phyloP scores from a whole-genome alignment of 2,329 filamentous ascomycete species.

The Venturiaceae sp. region DNA sequence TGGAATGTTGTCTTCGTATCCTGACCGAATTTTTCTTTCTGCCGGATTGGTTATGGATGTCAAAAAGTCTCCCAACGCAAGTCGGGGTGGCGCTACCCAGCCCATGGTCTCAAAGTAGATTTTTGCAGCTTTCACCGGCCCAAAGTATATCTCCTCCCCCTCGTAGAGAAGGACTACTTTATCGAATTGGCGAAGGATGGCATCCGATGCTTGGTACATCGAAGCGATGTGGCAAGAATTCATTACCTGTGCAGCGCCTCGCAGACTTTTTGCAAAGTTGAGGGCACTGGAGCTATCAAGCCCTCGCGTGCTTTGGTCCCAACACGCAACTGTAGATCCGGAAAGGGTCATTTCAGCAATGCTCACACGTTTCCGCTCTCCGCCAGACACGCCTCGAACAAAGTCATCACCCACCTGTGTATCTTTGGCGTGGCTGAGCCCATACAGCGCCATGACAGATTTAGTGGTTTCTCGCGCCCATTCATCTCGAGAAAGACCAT shows the following conservation, averaged over 20 bases:
- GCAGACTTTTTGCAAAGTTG: constrained; percentile 45
- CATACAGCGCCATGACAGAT: constrained; percentile 49
- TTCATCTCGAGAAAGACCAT: constrained; percentile 39
- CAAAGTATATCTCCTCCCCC: constrained; percentile 69
- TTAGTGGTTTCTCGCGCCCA: constrained; percentile 56
- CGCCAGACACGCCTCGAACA: constrained; percentile 51
- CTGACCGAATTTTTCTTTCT: constrained; percentile 46
- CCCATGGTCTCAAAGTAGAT: constrained; percentile 59
- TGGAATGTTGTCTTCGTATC: constrained; percentile 46
- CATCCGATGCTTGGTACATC: constrained; percentile 39
- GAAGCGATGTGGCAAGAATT: constrained; percentile 44
- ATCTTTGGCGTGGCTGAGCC: constrained; percentile 38
- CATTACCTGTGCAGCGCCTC: constrained; percentile 38
- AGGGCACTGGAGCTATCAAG: constrained; percentile 48
- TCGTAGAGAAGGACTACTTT: constrained; percentile 61
- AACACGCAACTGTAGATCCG: constrained; percentile 37
- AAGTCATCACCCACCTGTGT: constrained; percentile 48
- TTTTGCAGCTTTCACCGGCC: constrained; percentile 48
- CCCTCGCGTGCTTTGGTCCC: constrained; percentile 39
- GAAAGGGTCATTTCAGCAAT: constrained; percentile 61
- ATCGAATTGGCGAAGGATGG: constrained; percentile 43
- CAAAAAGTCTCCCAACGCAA: constrained; percentile 61
- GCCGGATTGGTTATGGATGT: constrained; percentile 57
- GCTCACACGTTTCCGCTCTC: constrained; percentile 48
- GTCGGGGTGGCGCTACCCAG: constrained; percentile 55